Base-by-base conservation (phyloP, 805 yeast genomes). In the Priceomyces castillae region DNA sequence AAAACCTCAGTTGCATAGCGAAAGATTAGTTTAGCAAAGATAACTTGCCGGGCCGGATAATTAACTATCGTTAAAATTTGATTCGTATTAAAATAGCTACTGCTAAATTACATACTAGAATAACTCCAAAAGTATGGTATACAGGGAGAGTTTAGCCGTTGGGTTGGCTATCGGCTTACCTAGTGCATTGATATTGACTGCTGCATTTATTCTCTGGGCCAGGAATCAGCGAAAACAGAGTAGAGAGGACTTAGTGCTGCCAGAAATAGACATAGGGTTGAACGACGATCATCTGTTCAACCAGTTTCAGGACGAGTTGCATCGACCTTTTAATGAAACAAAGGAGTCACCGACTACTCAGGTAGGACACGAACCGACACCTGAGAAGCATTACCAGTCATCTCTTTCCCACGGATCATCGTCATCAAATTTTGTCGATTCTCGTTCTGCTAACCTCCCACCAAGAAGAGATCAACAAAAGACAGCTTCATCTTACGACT, bases 111-210 rank as follows among this genome's bases (percentile, higher is more conserved):
- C 25, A 9, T 7, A 22, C 25, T 6, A 9, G 25, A 28, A 28
- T 5, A 28, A 28, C 10, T 6, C 15, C n/a, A 11, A n/a, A 9
- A n/a, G 10, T 28, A 56, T 56, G 60, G 52, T 38, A 9, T 45
- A 48, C 36, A 44, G 42, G 22, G 51, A 50, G 34, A 54, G 61
- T 9, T 53, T 69, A 42, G 65, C 74, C 5, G 73, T 70, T 12
- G 75, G 75, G 2, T 54, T 71, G 31, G 69, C 72, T 15, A 67
- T 71, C 16, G 75, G 75, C 5, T 51, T 69, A 16, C 75, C 75
- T 3, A 53, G 67, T 23, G 56, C 61, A 37, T 43, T 71, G 5
- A 56, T 68, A 14, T 23, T 69, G 4, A 30, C 54, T 4, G 57
- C 57, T 12, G 50, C 54, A 28, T 26, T 52, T 3, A 22, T 53